phyloP scores from a whole-genome alignment of 257 asterid species.

The Datura wrightii region DNA sequence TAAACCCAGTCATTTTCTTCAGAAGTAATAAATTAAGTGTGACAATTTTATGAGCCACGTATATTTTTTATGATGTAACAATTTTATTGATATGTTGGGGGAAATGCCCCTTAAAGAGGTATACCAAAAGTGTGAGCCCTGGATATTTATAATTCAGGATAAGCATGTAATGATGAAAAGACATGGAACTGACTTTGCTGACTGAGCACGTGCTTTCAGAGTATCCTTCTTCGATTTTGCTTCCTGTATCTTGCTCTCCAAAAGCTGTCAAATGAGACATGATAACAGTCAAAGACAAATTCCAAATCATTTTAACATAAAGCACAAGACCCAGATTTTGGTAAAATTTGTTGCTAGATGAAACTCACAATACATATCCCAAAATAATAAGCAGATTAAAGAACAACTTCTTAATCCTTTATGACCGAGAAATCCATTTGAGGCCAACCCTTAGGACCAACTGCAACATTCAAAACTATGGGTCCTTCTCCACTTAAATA shows the following conservation, averaged over 20 bases:
- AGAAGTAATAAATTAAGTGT: not conserved
- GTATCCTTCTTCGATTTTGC: constrained; percentile 96
- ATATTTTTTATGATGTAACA: not conserved
- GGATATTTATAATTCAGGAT: not conserved
- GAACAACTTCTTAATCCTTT: not conserved
- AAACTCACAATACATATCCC: not conserved
- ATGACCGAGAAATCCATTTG: not conserved
- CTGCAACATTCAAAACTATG: not conserved
- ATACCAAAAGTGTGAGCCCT: not conserved
- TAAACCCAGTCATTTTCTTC: constrained; percentile 31
- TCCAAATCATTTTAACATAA: not conserved
- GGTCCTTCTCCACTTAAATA: not conserved
- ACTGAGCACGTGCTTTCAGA: constrained; percentile 96
- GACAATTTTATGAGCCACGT: not conserved
- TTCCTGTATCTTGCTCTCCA: constrained; percentile 98
- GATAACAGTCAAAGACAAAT: constrained; percentile 27
- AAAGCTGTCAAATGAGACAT: constrained; percentile 57
- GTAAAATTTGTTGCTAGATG: not conserved
- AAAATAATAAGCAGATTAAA: not conserved
- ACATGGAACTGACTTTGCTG: constrained; percentile 81
- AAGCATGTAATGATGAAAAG: constrained; percentile 17
- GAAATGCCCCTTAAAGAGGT: constrained; percentile 8
- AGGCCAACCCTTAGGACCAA: not conserved
- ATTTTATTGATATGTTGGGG: not conserved
- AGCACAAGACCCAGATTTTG: not conserved